A percentile compares a stretch with the other conserved stretches of the same genome.
phyloP scores from a whole-genome alignment of 75 land plant genomes.

The Selaginella moellendorffii region DNA sequence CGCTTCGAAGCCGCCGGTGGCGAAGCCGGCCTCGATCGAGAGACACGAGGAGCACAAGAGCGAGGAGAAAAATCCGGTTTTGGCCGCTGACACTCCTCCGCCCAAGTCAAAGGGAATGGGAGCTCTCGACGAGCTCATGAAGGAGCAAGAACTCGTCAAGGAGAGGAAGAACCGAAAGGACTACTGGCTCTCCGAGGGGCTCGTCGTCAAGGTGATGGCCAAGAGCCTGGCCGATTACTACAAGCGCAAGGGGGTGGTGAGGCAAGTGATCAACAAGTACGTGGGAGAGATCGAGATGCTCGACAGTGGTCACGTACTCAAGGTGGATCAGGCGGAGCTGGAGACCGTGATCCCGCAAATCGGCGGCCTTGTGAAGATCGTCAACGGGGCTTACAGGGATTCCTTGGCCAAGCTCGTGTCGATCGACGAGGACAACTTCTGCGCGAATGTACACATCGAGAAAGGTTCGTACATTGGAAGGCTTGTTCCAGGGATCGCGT shows the following conservation, averaged over 20 bases:
- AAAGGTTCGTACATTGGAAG: conserved; percentile 86
- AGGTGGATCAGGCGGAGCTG: conserved; percentile 90
- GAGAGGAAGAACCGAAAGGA: conserved; percentile 80
- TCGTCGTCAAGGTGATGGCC: conserved; percentile 90
- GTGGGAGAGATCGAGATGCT: conserved; percentile 90
- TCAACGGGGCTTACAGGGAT: conserved; percentile 94
- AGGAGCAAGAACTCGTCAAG: conserved; percentile 70
- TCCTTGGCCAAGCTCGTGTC: conserved; percentile 58
- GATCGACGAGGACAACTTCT: conserved; percentile 52
- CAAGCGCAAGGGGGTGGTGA: conserved; percentile 79
- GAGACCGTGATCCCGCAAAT: conserved; percentile 97
- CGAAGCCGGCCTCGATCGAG: no score
- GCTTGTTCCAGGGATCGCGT: conserved; percentile 54
- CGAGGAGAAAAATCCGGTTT: no score
- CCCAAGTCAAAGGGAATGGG: no score
- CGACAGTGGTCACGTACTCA: conserved; percentile 57
- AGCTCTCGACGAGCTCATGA: conserved; percentile 73
- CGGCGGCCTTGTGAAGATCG: conserved; percentile 71
- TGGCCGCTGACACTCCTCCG: no score
- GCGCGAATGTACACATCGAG: conserved; percentile 86
- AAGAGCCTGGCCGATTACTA: conserved; percentile 65
- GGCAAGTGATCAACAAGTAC: conserved; percentile 76
- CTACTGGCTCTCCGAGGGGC: conserved; percentile 78
- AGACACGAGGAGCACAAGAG: no score
- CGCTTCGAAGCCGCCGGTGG: no score